Conservation (phyloP, 1,139 yeast genomes). For the Taphrina flavorubra region DNA sequence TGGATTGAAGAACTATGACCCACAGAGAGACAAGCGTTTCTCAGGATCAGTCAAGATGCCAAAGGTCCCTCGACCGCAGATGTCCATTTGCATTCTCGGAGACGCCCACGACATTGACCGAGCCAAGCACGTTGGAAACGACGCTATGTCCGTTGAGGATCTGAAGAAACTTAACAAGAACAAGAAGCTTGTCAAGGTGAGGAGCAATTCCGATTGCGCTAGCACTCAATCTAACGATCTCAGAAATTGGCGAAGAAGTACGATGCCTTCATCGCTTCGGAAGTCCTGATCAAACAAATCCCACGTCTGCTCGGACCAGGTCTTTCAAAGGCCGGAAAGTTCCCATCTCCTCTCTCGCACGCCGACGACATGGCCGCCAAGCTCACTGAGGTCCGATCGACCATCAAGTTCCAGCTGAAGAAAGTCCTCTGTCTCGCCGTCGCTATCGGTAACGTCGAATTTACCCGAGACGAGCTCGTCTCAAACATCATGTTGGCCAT, state of each 20-base stretch:
- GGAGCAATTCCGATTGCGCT: conserved; percentile 37
- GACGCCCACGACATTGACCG: conserved; percentile 99
- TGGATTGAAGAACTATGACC: conserved; percentile 99
- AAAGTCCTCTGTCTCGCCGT: conserved; percentile 83
- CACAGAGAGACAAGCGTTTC: conserved; percentile 99
- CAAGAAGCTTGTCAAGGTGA: conserved; percentile 91
- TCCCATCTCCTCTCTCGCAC: conserved; percentile 99
- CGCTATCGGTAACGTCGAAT: conserved; percentile 97
- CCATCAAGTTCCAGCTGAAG: conserved; percentile 99
- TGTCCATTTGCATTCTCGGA: conserved; percentile 99
- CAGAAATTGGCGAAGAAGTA: conserved; percentile 98
- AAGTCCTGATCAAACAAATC: conserved; percentile 98
- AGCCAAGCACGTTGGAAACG: conserved; percentile 99
- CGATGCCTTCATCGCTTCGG: conserved; percentile 99
- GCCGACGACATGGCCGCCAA: conserved; percentile 95
- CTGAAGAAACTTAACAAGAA: conserved; percentile 99
- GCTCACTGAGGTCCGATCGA: conserved; percentile 97
- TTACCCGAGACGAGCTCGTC: conserved; percentile 95
- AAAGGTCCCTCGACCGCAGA: conserved; percentile 99
- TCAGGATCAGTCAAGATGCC: conserved; percentile 99
- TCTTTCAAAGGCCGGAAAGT: conserved; percentile 99
- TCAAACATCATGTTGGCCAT: conserved; percentile 99
- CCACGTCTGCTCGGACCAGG: conserved; percentile 99
- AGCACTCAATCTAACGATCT: conserved; percentile 30
- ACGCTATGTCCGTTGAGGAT: conserved; percentile 99